Percentiles rank a stretch among this genome's conserved stretches.
These are phyloP conservation scores for Botrytis fabae DNA, from an alignment of 2,329 filamentous ascomycete genomes.

Conservation along the genomic window DNA sequence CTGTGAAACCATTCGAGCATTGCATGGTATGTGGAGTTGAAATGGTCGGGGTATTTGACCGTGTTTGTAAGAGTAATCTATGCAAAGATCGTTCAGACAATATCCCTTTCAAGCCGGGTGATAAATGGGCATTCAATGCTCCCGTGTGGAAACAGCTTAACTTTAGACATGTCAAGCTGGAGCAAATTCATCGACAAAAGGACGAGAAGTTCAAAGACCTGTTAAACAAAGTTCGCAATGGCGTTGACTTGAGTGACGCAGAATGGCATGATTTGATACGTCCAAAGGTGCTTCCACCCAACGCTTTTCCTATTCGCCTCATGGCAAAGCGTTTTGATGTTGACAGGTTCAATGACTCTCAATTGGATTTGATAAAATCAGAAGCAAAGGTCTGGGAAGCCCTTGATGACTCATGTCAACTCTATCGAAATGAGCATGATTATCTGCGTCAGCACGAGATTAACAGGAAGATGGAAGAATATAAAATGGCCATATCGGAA, in stretches of 20 bases:
- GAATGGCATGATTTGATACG: conserved; percentile 34
- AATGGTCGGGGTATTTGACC: conserved; percentile 22
- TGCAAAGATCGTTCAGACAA: conserved; percentile 19
- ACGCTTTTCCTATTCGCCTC: conserved; percentile 30
- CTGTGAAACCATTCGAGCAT: conserved; percentile 36
- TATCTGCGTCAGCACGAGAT: conserved; percentile 17
- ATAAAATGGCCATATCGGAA: conserved; percentile 26
- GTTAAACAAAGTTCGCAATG: conserved; percentile 37
- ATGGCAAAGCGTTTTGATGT: conserved; percentile 33
- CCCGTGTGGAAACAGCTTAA: conserved; percentile 33
- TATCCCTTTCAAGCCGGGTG: conserved; percentile 22
- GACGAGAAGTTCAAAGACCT: conserved; percentile 33
- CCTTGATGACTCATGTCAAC: conserved; percentile 26
- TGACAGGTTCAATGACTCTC: conserved; percentile 25
- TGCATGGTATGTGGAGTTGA: conserved; percentile 33
- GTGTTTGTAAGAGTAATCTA: conserved; percentile 20
- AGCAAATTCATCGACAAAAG: conserved; percentile 38
- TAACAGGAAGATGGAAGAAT: conserved; percentile 21
- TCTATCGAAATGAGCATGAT: neutral
- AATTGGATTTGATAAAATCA: conserved; percentile 24
- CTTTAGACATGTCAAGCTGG: conserved; percentile 32
- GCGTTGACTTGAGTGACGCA: conserved; percentile 23
- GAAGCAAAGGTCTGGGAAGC: conserved; percentile 27
- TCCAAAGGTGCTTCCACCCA: conserved; percentile 25
- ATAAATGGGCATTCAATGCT: conserved; percentile 38